Evolutionary conservation across 257 asterid genomes (phyloP).

Genomic region (Plectranthus barbatus): DNA sequence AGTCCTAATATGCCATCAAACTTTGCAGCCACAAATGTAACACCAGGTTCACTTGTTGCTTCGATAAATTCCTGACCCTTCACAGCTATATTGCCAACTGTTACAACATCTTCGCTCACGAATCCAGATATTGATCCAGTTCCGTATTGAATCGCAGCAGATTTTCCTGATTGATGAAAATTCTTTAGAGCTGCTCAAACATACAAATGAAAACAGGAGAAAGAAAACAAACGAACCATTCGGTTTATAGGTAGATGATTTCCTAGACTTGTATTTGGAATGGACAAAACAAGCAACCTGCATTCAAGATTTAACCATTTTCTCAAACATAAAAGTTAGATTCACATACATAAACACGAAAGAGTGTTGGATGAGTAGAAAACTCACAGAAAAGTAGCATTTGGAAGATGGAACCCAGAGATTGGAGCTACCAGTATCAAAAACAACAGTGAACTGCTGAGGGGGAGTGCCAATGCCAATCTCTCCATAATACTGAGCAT

Average conservation of each 20-base stretch:
- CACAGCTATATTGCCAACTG: constrained; percentile 64
- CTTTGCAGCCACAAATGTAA: constrained; percentile 78
- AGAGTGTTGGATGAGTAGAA: neutral
- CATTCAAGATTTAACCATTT: constrained; percentile 3
- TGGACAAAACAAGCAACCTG: constrained; percentile 80
- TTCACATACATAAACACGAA: neutral
- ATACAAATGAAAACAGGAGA: neutral
- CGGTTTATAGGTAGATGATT: constrained; percentile 59
- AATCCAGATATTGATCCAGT: constrained; percentile 90
- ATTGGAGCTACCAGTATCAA: constrained; percentile 96
- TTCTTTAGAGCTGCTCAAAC: too few species aligned
- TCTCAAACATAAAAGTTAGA: neutral
- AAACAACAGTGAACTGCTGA: constrained; percentile 84
- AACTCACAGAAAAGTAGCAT: constrained; percentile 77
- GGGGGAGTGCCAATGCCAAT: constrained; percentile 89
- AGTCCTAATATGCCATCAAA: constrained; percentile 96
- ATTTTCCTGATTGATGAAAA: constrained; percentile 49
- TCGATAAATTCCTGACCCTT: constrained; percentile 81
- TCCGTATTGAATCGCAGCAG: constrained; percentile 89
- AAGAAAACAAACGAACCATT: constrained; percentile 40
- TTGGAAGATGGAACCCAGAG: constrained; percentile 92
- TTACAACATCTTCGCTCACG: constrained; percentile 57
- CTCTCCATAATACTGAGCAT: constrained; percentile 99
- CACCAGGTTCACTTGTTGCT: constrained; percentile 86
- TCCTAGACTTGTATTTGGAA: constrained; percentile 60